Base-by-base conservation (phyloP, 441 rosid species). In the Francoa sonchifolia region DNA sequence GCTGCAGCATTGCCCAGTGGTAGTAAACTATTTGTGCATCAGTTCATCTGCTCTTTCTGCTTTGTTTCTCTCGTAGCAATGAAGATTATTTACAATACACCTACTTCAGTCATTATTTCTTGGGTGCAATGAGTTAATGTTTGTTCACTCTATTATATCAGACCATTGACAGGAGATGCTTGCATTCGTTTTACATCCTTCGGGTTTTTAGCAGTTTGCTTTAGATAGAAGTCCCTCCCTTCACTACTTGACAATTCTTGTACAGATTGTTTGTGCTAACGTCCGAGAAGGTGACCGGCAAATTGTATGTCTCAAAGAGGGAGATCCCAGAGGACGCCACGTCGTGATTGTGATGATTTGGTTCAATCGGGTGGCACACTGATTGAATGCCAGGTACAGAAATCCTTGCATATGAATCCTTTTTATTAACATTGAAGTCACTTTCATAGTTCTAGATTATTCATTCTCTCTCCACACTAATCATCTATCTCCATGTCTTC, bases 341-440 rank as follows among this genome's bases (percentile, higher is more conserved):
- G 84, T 89, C 17, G 98, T 85, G 50, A 89, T 85, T 33, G 96
- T 89, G 98, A 89, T 58, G 96, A 85, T 67, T 70, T 89, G 67
- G 98, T 89, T 55, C 98, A 85, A 61, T 89, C 96, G 4, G 98
- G 98, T 20, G 85, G 98, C 49, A 89, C 98, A 22, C 65, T 89
- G 31, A 71, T 79, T 41, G 98, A 85, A 71, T 89, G 98, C 63
- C 98, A 85, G 98, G 98, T 89, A 57, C 15, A n/a, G 13, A 36
- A 37, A 45, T 31, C 31, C 25, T 16, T n/a, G 31, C 11, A 6
- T 31, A 17, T 5, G n/a, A 27, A 21, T 35, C 19, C 11, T 50
- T 42, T 26, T 33, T 30, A 28, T 19, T 32, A 17, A 20, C 42
- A 11, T 45, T 48, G 10, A 23, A 27, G 2, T 27, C 31, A 27